Conservation (phyloP, 2,329 filamentous ascomycete genomes). For the Myriosclerotinia curreyana region DNA sequence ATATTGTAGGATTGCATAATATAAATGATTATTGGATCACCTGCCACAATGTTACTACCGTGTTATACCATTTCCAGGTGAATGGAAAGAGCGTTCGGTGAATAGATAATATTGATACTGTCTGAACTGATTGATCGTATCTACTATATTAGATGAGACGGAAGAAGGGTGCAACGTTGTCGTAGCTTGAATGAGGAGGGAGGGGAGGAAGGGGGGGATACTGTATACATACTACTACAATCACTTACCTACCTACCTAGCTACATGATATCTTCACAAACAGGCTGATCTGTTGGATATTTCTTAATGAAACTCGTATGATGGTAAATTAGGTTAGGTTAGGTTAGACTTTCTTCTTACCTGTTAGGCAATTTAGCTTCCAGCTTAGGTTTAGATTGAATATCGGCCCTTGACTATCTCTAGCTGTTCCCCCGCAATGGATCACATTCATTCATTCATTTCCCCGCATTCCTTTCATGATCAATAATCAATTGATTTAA, state of each 20-base stretch:
- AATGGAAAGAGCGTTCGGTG: conserved; percentile 11
- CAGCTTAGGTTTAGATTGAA: background rate
- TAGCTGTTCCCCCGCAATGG: conserved; percentile 1
- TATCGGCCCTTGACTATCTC: background rate
- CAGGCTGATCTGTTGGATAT: conserved; percentile 12
- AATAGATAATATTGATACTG: background rate
- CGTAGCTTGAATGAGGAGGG: background rate
- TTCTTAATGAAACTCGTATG: too few species aligned
- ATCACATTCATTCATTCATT: too few species aligned
- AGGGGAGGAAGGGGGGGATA: too few species aligned
- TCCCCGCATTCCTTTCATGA: conserved; percentile 13
- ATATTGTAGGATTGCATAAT: background rate
- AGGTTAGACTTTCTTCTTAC: too few species aligned
- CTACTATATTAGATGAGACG: background rate
- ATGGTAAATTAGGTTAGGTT: too few species aligned
- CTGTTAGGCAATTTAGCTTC: background rate
- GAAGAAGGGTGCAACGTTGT: conserved; percentile 14
- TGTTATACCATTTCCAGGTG: background rate
- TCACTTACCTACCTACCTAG: background rate
- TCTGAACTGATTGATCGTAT: background rate
- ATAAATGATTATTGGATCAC: conserved; percentile 2
- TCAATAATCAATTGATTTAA: background rate
- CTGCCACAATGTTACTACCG: background rate
- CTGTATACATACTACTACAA: background rate
- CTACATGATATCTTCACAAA: conserved; percentile 3